Base-by-base conservation (phyloP, 768 basidiomycete species). In the Pholiota conissans region DNA sequence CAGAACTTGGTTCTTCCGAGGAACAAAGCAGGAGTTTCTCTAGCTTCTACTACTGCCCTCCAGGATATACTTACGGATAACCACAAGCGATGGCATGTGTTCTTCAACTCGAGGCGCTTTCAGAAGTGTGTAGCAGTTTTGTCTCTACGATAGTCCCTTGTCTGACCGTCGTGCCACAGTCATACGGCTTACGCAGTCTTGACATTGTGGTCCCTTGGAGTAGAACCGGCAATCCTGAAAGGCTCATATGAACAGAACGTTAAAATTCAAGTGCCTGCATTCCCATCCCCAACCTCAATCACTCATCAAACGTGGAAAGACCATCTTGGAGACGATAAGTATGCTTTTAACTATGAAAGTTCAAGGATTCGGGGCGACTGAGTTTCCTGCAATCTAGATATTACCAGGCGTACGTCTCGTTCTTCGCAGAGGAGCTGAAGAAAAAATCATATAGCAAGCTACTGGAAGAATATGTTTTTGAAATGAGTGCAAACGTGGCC, bases 381-480 rank as follows among this genome's bases (percentile, higher is more conserved):
- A 20, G 27, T 57, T 24, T 28, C 16, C 18, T 61, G 11, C 57
- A 30, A 48, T 11, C 20, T 22, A 88, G 86, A 11, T 89, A 77
- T 61, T 89, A 85, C 60, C 67, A 74, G n/a, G 76, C 77, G 0
- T 90, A 89, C 64, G 67, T 84, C 18, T 65, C 74, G 3, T 89
- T 83, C 70, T 89, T 88, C 67, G 73, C 74, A 0, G 63, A 74
- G 0, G 67, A 71, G 10, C 64, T 81, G 37, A 67, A 76, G 37
- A 65, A 73, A 11, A 78, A 84, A 34, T 81, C 79, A 13, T 70
- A 76, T n/a, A 63, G 71, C 8, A 65, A 64, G 1, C 71, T 78
- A 0, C 63, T 90, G n/a, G 86, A 90, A 58, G 78, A 83, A 35
- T 89, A 82, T 56, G 59, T 91, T 8, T 86, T 90, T 62, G 82